These are phyloP conservation scores for Musa schizocarpa DNA, from an alignment of 176 grass and related monocot genomes.

Conservation along the genomic window DNA sequence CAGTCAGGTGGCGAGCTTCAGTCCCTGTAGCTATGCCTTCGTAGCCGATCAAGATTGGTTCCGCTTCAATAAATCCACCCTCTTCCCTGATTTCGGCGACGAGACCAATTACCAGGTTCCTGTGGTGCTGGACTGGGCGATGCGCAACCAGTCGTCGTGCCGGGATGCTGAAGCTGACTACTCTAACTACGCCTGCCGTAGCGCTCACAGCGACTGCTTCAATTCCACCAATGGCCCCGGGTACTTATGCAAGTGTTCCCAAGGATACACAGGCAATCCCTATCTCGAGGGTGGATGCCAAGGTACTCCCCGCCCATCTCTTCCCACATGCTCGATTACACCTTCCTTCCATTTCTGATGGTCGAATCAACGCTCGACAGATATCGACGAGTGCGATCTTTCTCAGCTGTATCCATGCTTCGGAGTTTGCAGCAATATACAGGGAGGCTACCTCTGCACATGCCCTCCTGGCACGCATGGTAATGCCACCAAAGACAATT, in stretches of 20 bases:
- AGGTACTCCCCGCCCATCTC: background rate
- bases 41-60: background rate
- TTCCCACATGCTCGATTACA: background rate
- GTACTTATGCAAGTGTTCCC: conserved; percentile 28
- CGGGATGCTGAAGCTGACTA: background rate
- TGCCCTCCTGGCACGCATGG: conserved; percentile 21
- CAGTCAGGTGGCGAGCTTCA: background rate
- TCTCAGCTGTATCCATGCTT: background rate
- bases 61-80: background rate
- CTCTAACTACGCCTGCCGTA: conserved; percentile 23
- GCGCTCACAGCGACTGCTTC: conserved; percentile 30
- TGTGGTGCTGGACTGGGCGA: background rate
- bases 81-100: background rate
- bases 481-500: conserved; percentile 1
- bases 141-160: background rate
- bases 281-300: background rate
- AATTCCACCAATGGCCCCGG: conserved; percentile 20
- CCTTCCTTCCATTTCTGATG: background rate
- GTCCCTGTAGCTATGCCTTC: conserved; percentile 9
- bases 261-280: conserved; percentile 23
- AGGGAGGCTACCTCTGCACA: conserved; percentile 22
- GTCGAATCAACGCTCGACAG: background rate
- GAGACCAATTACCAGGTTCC: too few relatives aligned
- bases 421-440: conserved; percentile 9
- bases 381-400: conserved; percentile 2